Base-by-base conservation (phyloP, 306 rosid species). In the Oxytropis ochrocephala region DNA sequence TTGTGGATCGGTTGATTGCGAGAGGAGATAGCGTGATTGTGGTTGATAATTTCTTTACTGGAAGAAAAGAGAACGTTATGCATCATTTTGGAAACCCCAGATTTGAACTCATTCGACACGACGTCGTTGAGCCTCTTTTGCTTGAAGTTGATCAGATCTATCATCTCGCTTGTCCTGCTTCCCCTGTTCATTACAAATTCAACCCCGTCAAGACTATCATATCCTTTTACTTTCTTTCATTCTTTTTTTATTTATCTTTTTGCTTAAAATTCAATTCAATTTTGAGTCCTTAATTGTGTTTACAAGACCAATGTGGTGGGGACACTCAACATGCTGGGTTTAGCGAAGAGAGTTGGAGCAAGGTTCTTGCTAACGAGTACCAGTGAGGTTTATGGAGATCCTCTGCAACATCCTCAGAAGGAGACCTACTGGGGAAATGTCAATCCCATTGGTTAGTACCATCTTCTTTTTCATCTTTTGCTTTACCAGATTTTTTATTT, bases 341-440 rank as follows among this genome's bases (percentile, higher is more conserved):
- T 94, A 2, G 97, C 99, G 0, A 94, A 94, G 56, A 79, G 99
- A 58, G 88, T 94, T 3, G 99, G 99, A 0, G 99, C 99, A 0
- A 77, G 97, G 64, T 94, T 94, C 71, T 72, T 94, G 85, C 74
- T 94, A 18, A 94, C 99, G 1, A 94, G 99, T 76, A 94, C 99
- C 50, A 90, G 97, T 51, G 99, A 94, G 83, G 99, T 94, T 24
- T 94, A 94, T 69, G 99, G 99, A 6, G 99, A 94, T 81, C 99
- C 99, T 69, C 86, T 94, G 61, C 92, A 94, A 67, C 99, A 94
- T 19, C 99, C 99, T 56, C 99, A 94, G 85, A 91, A 88, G 64
- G 99, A 94, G 69, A 94, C 97, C 10, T 94, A 94, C 74, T 94
- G 99, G 99, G 99, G 99, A 75, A 94, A 94, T 87, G 99, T 94